A percentile compares a stretch with the other conserved stretches of the same genome.
These are phyloP conservation scores for Starmerella davenportii DNA, from an alignment of 805 yeast species.

Conservation along the genomic window DNA sequence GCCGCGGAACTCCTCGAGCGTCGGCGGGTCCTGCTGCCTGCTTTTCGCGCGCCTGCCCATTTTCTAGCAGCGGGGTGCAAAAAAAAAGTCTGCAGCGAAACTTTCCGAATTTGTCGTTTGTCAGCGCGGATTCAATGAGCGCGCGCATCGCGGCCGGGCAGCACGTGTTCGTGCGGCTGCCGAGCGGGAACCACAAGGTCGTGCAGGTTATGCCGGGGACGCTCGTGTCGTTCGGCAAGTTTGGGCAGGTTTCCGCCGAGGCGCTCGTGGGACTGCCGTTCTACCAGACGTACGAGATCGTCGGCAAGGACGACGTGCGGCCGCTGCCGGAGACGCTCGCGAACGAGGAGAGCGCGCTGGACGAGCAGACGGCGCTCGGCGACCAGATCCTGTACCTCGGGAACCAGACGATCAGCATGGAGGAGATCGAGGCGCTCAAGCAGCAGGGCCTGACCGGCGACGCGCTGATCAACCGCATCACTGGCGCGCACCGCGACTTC, in stretches of 20 bases:
- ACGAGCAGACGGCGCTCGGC: slow-evolving; percentile 46
- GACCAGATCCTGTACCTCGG: slow-evolving; percentile 47
- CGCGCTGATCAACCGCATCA: slow-evolving; percentile 62
- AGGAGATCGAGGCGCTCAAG: slow-evolving; percentile 75
- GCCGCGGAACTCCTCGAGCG: slow-evolving; percentile 57
- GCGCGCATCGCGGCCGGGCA: slow-evolving; percentile 30
- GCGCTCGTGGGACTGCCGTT: slow-evolving; percentile 63
- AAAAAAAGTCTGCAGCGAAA: no score
- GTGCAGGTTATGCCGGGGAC: slow-evolving; percentile 47
- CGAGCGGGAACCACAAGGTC: slow-evolving; percentile 63
- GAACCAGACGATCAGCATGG: slow-evolving; percentile 53
- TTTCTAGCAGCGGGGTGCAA: no score
- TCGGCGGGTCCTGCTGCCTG: slow-evolving; percentile 85
- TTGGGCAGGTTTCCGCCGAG: slow-evolving; percentile 66
- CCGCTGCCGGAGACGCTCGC: slow-evolving; percentile 16
- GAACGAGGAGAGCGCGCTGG: slow-evolving; percentile 16
- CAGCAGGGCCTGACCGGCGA: slow-evolving; percentile 55
- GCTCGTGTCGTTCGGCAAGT: slow-evolving; percentile 64
- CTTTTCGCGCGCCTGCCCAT: slow-evolving; percentile 92
- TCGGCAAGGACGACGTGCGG: slow-evolving; percentile 29
- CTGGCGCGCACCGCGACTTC: slow-evolving; percentile 69
- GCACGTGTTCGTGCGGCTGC: slow-evolving; percentile 51
- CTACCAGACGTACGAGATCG: slow-evolving; percentile 80
- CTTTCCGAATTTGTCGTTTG: no score
- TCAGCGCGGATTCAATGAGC: not conserved